Percentiles rank a stretch among this genome's conserved stretches.
Evolutionary conservation across 225 moss, liverwort and hornwort genomes (phyloP).

Genomic region (Antitrichia curtipendula): DNA sequence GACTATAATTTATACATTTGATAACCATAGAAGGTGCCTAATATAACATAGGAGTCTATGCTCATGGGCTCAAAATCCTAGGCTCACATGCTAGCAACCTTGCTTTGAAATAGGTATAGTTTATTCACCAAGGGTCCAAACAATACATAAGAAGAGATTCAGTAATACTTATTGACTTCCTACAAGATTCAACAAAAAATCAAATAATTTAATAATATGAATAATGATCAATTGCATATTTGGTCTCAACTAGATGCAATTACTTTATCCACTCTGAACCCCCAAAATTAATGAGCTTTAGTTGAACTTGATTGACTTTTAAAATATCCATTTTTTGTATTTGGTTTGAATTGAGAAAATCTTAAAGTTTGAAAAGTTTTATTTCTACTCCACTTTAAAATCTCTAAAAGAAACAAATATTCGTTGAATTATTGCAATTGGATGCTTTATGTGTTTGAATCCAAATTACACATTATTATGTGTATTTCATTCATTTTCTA

Average conservation of each 20-base stretch:
- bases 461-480: background rate
- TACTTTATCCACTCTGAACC: background rate
- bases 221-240: background rate
- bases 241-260: background rate
- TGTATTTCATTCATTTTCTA: background rate
- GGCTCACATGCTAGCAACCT: too few species aligned
- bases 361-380: background rate
- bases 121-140: too few species aligned
- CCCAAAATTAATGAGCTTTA: rapidly evolving
- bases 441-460: background rate
- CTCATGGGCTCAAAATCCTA: too few species aligned
- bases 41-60: too few species aligned
- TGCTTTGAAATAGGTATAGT: too few species aligned
- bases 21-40: too few species aligned
- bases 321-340: background rate
- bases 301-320: too few species aligned
- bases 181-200: background rate
- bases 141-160: rapidly evolving
- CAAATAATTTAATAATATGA: rapidly evolving
- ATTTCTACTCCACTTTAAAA: background rate
- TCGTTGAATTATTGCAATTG: background rate
- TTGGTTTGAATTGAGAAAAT: background rate
- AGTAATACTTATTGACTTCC: background rate
- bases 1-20: too few species aligned
- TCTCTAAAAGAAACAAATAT: background rate